Conservation (phyloP, 257 asterid genomes). For the Salvia splendens region DNA sequence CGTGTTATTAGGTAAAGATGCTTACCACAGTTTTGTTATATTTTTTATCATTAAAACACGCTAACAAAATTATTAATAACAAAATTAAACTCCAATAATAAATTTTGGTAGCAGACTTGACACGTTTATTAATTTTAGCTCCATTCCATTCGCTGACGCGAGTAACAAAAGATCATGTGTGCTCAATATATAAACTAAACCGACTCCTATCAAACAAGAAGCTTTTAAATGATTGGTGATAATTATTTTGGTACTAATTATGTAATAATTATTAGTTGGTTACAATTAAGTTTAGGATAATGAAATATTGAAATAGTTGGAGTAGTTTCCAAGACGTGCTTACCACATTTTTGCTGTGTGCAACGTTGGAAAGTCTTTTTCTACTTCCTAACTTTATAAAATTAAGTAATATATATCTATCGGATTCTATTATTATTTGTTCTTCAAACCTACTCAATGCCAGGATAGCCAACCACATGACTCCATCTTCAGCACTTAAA, state of each 20-base stretch:
- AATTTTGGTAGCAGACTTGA: too few species aligned
- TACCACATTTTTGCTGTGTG: conserved; percentile 63
- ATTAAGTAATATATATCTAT: conserved; percentile 10
- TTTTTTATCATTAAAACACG: too few species aligned
- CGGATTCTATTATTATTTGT: conserved; percentile 24
- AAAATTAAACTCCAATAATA: too few species aligned
- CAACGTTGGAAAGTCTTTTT: conserved; percentile 80
- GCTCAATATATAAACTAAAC: too few species aligned
- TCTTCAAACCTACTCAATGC: conserved; percentile 47
- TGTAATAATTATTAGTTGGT: conserved; percentile 17
- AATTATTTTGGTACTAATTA: not conserved
- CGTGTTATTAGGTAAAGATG: too few species aligned
- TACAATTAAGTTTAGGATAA: not conserved
- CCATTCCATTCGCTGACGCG: too few species aligned
- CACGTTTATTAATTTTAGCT: too few species aligned
- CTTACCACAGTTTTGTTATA: too few species aligned
- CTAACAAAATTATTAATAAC: too few species aligned
- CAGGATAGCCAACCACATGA: conserved; percentile 39
- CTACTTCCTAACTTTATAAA: conserved; percentile 56
- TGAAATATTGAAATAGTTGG: conserved; percentile 23
- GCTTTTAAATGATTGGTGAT: not conserved
- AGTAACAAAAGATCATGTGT: too few species aligned
- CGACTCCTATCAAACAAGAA: not conserved
- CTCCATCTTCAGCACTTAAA: conserved; percentile 1
- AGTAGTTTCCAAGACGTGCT: conserved; percentile 47